Percentiles rank a stretch among this genome's conserved stretches.
phyloP scores from a whole-genome alignment of 345 rosid genomes.

The thale cress (Arabidopsis thaliana) region TAIR10.1 NC_003070.9:3111501-3112000 shows the following conservation, averaged over 20 bases:
- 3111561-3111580: constrained; percentile 40
- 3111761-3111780: constrained; percentile 2
- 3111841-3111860: constrained; percentile 62
- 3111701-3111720: constrained; percentile 10
- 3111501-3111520: background rate
- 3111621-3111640: constrained; percentile 33
- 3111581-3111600: constrained; percentile 33
- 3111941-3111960: constrained; percentile 63
- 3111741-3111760: constrained; percentile 11
- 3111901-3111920: constrained; percentile 7
- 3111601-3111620: constrained; percentile 28
- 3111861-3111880: constrained; percentile 67
- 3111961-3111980: constrained; percentile 66
- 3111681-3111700: constrained; percentile 38
- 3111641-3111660: constrained; percentile 23
- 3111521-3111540: background rate
- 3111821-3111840: constrained; percentile 66
- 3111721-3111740: constrained; percentile 7
- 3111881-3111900: constrained; percentile 51
- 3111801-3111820: constrained; percentile 52
- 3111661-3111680: constrained; percentile 35
- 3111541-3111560: constrained; percentile 7
- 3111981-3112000: constrained; percentile 83
- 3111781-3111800: constrained; percentile 70
- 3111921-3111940: constrained; percentile 34